Percentiles rank a stretch among this genome's conserved stretches.
Evolutionary conservation across 768 basidiomycete species (phyloP).

Genomic region (Phylloporus scabripes): DNA sequence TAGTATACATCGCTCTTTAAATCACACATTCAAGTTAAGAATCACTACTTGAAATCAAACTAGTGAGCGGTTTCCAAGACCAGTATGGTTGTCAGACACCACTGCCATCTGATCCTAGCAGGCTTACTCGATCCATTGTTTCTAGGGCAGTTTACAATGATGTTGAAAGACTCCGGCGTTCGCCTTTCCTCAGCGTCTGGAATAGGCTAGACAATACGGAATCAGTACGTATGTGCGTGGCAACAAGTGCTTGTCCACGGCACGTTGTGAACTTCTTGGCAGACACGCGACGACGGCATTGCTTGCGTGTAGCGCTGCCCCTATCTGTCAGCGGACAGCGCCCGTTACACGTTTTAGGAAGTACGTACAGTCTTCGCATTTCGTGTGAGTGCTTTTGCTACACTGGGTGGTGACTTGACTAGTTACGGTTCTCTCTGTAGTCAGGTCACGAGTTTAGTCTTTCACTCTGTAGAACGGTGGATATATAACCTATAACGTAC

Average conservation of each 20-base stretch:
- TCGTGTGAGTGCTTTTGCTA: too few species aligned
- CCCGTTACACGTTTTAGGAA: background rate
- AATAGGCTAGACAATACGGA: too few species aligned
- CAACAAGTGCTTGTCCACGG: background rate
- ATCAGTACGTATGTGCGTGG: background rate
- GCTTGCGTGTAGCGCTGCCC: background rate
- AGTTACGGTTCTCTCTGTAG: too few species aligned
- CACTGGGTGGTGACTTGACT: too few species aligned
- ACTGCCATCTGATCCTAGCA: too few species aligned
- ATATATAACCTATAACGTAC: too few species aligned
- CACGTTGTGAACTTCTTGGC: too few species aligned
- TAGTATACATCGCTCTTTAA: background rate
- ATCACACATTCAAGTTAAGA: background rate
- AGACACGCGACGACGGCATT: background rate
- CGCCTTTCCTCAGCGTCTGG: background rate
- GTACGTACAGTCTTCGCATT: background rate
- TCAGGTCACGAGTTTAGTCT: too few species aligned
- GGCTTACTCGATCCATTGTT: background rate
- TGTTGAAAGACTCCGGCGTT: background rate
- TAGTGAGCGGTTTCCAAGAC: background rate
- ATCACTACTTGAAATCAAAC: background rate
- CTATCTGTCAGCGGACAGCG: background rate
- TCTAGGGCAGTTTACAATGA: too few species aligned
- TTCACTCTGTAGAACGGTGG: too few species aligned
- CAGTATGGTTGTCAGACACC: background rate